These are phyloP conservation scores for Dissophora ornata DNA, from an alignment of 192 early-diverging fungal species.

Conservation along the genomic window DNA sequence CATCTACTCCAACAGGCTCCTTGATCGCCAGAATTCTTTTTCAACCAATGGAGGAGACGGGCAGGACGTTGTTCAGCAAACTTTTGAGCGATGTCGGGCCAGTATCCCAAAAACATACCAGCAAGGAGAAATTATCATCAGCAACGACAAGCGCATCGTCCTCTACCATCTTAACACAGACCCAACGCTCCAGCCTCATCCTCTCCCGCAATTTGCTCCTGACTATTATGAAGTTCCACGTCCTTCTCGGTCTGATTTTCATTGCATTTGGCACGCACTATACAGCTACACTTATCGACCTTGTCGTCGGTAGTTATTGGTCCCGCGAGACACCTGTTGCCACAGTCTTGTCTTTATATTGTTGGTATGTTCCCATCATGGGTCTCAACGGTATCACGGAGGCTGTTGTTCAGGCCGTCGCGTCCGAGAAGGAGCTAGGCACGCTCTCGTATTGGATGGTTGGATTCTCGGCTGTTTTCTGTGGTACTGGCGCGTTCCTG, in stretches of 20 bases:
- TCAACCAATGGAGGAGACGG: conserved; percentile 93
- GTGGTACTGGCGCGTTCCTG: conserved; percentile 66
- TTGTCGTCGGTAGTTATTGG: conserved; percentile 71
- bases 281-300: conserved; percentile 70
- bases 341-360: conserved; percentile 77
- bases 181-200: conserved; percentile 27
- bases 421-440: conserved; percentile 68
- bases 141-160: not conserved
- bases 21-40: conserved; percentile 91
- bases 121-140: not conserved
- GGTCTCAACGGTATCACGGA: conserved; percentile 96
- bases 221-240: conserved; percentile 70
- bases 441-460: conserved; percentile 80
- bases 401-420: conserved; percentile 92
- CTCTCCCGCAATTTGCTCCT: conserved; percentile 53
- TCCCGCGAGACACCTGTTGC: conserved; percentile 61
- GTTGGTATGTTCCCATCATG: conserved; percentile 93
- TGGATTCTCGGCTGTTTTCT: conserved; percentile 77
- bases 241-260: conserved; percentile 80
- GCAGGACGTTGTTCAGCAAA: conserved; percentile 86
- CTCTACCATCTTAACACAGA: not conserved
- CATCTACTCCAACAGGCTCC: too few relatives aligned
- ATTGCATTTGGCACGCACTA: conserved; percentile 89
- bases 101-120: conserved; percentile 4
- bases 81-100: conserved; percentile 54